Conservation (phyloP, 805 yeast genomes). For the Candida ipomoeae region DNA sequence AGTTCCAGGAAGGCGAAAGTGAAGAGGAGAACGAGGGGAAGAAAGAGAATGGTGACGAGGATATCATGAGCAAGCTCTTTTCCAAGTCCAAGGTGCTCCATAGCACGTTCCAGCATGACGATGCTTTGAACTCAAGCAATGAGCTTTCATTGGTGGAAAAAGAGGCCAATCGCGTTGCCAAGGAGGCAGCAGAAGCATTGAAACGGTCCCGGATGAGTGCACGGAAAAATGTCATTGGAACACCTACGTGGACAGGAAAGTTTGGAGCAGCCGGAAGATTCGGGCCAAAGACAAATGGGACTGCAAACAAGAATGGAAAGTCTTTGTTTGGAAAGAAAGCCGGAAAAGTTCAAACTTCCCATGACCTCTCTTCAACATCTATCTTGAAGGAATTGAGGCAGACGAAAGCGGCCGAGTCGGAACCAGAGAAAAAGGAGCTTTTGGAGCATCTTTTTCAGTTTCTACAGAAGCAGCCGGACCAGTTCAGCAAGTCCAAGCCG, state of each 20-base stretch:
- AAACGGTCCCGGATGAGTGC: constrained; percentile 57
- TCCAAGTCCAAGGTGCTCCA: constrained; percentile 63
- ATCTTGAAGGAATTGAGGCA: constrained; percentile 47
- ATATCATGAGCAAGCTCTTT: constrained; percentile 69
- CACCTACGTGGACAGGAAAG: constrained; percentile 95
- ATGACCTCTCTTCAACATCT: constrained; percentile 40
- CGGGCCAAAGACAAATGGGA: background rate
- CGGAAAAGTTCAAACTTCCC: background rate
- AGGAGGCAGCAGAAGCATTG: constrained; percentile 51
- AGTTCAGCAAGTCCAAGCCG: constrained; percentile 47
- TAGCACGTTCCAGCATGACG: constrained; percentile 74
- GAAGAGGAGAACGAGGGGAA: constrained; percentile 20
- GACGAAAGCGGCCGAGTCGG: constrained; percentile 15
- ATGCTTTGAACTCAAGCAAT: constrained; percentile 53
- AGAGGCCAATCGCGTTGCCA: constrained; percentile 60
- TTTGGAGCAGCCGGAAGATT: constrained; percentile 74
- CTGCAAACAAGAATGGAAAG: no score
- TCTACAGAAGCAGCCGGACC: constrained; percentile 31
- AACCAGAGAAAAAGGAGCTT: constrained; percentile 10
- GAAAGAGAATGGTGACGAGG: constrained; percentile 45
- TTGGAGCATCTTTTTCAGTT: constrained; percentile 38
- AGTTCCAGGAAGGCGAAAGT: constrained; percentile 51
- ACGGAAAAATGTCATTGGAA: constrained; percentile 51
- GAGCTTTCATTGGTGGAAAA: constrained; percentile 53
- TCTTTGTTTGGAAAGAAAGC: no score